Conservation (phyloP, 495 filamentous ascomycete species). For the Saxispiralis lemnorum region DNA sequence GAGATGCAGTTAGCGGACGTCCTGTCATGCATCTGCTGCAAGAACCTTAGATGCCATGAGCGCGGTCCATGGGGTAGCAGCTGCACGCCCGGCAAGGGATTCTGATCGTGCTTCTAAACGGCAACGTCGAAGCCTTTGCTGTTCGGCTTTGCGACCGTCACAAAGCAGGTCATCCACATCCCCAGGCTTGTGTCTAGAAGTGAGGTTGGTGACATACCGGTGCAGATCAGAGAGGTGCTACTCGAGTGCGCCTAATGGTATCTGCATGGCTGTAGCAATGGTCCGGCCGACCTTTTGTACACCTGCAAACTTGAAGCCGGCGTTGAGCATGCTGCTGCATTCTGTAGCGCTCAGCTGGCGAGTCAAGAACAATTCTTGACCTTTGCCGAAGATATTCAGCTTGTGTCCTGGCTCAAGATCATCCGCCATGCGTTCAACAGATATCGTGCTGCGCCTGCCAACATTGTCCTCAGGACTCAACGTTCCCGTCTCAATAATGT, state of each 20-base stretch:
- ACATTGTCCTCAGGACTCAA: constrained; percentile 22
- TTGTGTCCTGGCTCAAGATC: constrained; percentile 10
- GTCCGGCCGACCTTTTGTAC: constrained; percentile 48
- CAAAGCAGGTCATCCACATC: constrained; percentile 60
- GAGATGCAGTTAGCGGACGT: background rate
- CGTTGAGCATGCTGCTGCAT: constrained; percentile 41
- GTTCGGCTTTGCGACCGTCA: constrained; percentile 46
- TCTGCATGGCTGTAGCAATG: constrained; percentile 54
- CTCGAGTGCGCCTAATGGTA: constrained; percentile 36
- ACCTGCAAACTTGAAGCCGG: constrained; percentile 61
- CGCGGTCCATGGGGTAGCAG: constrained; percentile 40
- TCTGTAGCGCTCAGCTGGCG: constrained; percentile 42
- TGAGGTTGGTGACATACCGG: constrained; percentile 30
- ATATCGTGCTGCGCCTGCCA: constrained; percentile 1
- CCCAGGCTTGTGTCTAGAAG: constrained; percentile 31
- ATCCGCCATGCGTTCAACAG: background rate
- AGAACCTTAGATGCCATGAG: constrained; percentile 35
- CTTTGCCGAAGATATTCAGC: constrained; percentile 34
- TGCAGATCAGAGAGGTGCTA: constrained; percentile 43
- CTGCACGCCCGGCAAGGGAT: constrained; percentile 49
- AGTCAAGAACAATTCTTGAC: constrained; percentile 69
- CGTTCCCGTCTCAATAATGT: constrained; percentile 46
- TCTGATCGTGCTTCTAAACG: constrained; percentile 43
- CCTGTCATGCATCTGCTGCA: constrained; percentile 37
- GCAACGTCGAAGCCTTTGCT: constrained; percentile 56